Base-by-base conservation (phyloP, 352 stramenopile species). In the Vaucheria bursata region DNA sequence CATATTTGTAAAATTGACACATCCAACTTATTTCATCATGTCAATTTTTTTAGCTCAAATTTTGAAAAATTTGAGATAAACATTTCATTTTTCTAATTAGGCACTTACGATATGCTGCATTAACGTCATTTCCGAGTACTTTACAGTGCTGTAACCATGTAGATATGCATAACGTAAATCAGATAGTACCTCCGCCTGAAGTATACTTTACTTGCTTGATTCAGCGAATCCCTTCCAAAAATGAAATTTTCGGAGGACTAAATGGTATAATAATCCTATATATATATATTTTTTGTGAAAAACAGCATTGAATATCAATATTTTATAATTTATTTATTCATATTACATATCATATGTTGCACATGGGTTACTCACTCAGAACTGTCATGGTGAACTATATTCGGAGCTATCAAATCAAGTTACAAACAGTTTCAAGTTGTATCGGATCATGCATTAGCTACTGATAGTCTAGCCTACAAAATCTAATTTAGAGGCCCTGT, bases 141-240 rank as follows among this genome's bases (percentile, higher is more conserved):
- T 7, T 2, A 31, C 31, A 34, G 31, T 7, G 53, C 74, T 31
- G 74, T 70, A 3, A 70, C 72, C 29, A 68, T 70, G 66, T 35
- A 45, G 38, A 32, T 70, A 1, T 50, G 34, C 52, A 31, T 38
- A 5, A 18, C 18, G 33, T 18, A 34, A n/a, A 50, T 49, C 45
- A 59, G 12, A 59, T 7, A 2, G 35, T 81, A 12, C 76, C 76
- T 45, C 68, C 76, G 53, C 76, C 76, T 32, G 76, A 81, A 71
- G 76, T 81, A 53, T 81, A 81, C 68, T 81, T 81, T 45, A 53
- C 75, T 25, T 33, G 69, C 66, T 65, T 81, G 32, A 52, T 33
- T 39, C 71, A 72, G 31, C 68, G 78, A 53, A 29, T 72, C 38
- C 68, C 68, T 31, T 49, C 39, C 5, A 1, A 67, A 29, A 25